A percentile compares a stretch with the other conserved stretches of the same genome.
phyloP scores from a whole-genome alignment of 2,329 filamentous ascomycete species.

The Claviceps monticola region DNA sequence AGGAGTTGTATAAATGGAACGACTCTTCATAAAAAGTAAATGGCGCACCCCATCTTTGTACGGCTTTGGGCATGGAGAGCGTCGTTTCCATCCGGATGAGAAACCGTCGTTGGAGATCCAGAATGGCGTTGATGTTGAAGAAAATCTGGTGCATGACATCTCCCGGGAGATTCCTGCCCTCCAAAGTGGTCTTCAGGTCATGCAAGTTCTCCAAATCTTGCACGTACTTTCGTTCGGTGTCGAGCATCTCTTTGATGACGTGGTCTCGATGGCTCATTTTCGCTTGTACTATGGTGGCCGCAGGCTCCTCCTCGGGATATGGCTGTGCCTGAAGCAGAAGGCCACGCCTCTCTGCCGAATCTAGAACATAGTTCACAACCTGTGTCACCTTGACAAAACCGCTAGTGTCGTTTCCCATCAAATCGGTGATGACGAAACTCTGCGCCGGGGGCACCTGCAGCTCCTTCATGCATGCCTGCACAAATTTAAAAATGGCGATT shows the following conservation, averaged over 20 bases:
- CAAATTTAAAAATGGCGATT: conserved; percentile 80
- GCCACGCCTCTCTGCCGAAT: conserved; percentile 67
- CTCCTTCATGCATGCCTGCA: conserved; percentile 76
- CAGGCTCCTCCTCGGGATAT: conserved; percentile 39
- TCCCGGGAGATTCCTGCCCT: conserved; percentile 76
- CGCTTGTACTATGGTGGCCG: conserved; percentile 37
- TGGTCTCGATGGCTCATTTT: conserved; percentile 69
- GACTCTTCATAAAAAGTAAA: conserved; percentile 75
- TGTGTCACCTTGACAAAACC: conserved; percentile 95
- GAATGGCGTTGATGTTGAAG: conserved; percentile 83
- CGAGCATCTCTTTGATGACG: conserved; percentile 80
- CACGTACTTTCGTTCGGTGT: conserved; percentile 94
- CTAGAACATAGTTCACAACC: conserved; percentile 84
- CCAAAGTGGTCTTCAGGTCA: conserved; percentile 77
- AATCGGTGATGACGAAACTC: conserved; percentile 81
- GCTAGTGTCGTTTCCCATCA: conserved; percentile 88
- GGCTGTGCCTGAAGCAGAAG: conserved; percentile 51
- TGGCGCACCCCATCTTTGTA: conserved; percentile 89
- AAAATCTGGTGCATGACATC: conserved; percentile 92
- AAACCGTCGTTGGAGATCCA: conserved; percentile 92
- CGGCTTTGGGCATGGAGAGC: conserved; percentile 61
- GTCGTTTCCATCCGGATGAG: conserved; percentile 92
- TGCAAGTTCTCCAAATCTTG: conserved; percentile 92
- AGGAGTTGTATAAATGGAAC: conserved; percentile 89
- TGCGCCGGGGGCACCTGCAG: conserved; percentile 67